Conservation (phyloP, 2,329 filamentous ascomycete species). For the Falciphora oryzae region DNA sequence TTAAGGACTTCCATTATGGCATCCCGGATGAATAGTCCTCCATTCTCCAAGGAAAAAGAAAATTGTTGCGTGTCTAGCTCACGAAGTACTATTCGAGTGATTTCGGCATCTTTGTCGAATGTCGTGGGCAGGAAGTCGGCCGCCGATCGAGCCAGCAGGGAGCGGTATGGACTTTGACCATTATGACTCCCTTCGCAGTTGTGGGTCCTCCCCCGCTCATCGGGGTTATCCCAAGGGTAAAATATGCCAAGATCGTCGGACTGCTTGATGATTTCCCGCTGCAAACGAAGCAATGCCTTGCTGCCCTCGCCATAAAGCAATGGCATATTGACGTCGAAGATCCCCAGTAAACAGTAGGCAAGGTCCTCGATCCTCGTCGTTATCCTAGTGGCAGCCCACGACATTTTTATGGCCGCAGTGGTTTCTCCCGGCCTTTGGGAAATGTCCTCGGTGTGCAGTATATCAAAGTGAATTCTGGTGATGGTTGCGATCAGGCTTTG, state of each 20-base stretch:
- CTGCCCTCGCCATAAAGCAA: conserved; percentile 27
- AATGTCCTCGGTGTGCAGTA: conserved; percentile 2
- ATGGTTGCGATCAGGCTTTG: background rate
- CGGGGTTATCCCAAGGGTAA: background rate
- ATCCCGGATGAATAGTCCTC: background rate
- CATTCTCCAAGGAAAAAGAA: background rate
- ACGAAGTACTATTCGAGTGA: background rate
- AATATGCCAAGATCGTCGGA: conserved; percentile 17
- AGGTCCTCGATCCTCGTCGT: conserved; percentile 23
- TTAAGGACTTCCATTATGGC: background rate
- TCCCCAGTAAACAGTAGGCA: conserved; percentile 27
- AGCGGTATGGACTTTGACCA: background rate
- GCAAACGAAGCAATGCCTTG: conserved; percentile 23
- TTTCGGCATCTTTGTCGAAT: accelerated
- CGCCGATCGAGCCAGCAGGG: background rate
- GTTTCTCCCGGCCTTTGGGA: conserved; percentile 18
- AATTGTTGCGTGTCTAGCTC: background rate
- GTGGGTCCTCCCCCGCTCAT: background rate
- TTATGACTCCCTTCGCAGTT: background rate
- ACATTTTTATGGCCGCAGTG: conserved; percentile 22
- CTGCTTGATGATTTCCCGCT: conserved; percentile 23
- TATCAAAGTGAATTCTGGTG: background rate
- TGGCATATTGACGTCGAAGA: conserved; percentile 27
- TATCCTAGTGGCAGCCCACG: conserved; percentile 23
- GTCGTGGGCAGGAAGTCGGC: background rate